Base-by-base conservation (phyloP, 2,329 filamentous ascomycete genomes). In the Didymella pomorum region DNA sequence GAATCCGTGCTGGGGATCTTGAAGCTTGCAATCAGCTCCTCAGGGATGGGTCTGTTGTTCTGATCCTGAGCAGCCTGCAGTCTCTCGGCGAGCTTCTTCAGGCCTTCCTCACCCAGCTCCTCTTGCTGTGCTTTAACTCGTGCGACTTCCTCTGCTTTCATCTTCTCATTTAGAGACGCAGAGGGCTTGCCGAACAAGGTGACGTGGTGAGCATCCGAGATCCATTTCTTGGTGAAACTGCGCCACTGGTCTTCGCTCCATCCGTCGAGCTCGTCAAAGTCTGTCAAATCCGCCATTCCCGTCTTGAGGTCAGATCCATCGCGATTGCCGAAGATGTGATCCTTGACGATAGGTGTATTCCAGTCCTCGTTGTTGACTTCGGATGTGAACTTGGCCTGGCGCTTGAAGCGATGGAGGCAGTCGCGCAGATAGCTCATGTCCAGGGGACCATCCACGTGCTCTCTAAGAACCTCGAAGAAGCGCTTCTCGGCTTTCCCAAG, bases 341-440 rank as follows among this genome's bases (percentile, higher is more conserved):
- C 93, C 14, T 89, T 90, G 69, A 98, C 97, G 60, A 98, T 89
- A 60, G 91, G 90, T 63, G 87, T 89, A 0, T 92, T 89, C 76
- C 94, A 97, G 63, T 93, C 92, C 21, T 88, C 86, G 52, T 92
- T 88, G 2, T 89, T 91, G 48, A 87, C 88, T 76, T 99, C 95
- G 0, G 92, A 91, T 42, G 89, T 86, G 66, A 91, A 94, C 73
- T 93, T 93, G 70, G 92, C 85, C 70, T 93, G 91, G 45, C 93
- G 87, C 62, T 87, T 87, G 75, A 95, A 91, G 55, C 93, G 86
- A 67, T 86, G 86, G 47, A 99, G 87, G 74, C 93, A 97, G 66
- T 97, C 93, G 45, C 86, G 86, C 80, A 99, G 85, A 73, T 99
- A 99, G 1, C 84, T 83, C 89, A 98, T 92, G 66, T 99, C 92